phyloP scores from a whole-genome alignment of 306 rosid genomes.

The Quercus dentata region DNA sequence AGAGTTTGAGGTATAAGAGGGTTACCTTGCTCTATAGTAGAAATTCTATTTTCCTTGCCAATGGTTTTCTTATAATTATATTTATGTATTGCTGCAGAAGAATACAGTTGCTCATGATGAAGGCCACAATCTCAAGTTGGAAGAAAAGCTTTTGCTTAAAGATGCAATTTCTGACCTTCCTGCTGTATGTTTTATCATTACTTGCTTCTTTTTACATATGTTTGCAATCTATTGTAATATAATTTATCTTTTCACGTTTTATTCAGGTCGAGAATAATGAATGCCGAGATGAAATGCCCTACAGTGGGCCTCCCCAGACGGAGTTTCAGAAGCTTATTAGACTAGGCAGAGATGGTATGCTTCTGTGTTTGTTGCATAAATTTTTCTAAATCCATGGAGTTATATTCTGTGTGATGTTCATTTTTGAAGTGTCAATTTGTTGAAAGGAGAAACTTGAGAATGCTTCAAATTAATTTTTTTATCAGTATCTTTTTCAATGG shows the following conservation, averaged over 20 bases:
- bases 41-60: neutral
- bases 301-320: conserved; percentile 35
- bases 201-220: neutral
- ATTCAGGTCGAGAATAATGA: conserved; percentile 58
- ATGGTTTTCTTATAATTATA: neutral
- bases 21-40: neutral
- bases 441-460: too few species aligned
- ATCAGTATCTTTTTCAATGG: too few species aligned
- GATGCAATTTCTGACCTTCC: conserved; percentile 92
- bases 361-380: neutral
- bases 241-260: neutral
- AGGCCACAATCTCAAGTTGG: conserved; percentile 30
- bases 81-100: conserved; percentile 25
- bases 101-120: conserved; percentile 56
- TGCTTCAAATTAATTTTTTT: too few species aligned
- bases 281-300: conserved; percentile 45
- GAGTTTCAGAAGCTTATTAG: conserved; percentile 66
- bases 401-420: neutral
- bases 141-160: conserved; percentile 44
- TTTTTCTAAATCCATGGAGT: neutral
- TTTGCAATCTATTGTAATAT: neutral
- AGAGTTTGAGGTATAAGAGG: conserved; percentile 60
- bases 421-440: neutral
- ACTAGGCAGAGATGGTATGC: conserved; percentile 44
- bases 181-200: conserved; percentile 26